Evolutionary conservation across 2,329 filamentous ascomycete species (phyloP).

Genomic region (Emmonsia crescens): DNA sequence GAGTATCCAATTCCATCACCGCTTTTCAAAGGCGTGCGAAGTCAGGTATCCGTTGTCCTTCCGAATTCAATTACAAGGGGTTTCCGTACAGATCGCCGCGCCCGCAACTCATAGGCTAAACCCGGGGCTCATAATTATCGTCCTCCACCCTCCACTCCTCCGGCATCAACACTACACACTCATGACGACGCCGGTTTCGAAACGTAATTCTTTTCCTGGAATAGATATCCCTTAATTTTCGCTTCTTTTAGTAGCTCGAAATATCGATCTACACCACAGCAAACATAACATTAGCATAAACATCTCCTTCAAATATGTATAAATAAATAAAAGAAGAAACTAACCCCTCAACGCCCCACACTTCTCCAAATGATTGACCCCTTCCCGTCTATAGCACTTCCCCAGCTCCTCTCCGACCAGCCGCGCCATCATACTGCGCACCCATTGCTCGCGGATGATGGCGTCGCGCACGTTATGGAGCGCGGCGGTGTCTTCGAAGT

Average conservation of each 20-base stretch:
- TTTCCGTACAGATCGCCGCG: not conserved
- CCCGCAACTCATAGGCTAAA: too few species aligned
- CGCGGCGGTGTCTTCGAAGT: constrained; percentile 54
- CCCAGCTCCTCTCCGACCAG: constrained; percentile 56
- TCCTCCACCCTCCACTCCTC: not conserved
- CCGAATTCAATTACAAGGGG: not conserved
- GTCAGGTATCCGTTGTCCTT: not conserved
- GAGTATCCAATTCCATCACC: not conserved
- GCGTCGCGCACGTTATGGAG: constrained; percentile 55
- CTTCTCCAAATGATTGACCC: constrained; percentile 58
- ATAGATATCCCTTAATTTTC: constrained; percentile 54
- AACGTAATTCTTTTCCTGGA: constrained; percentile 53
- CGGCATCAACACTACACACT: not conserved
- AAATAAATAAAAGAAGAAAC: constrained; percentile 15
- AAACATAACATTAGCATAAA: not conserved
- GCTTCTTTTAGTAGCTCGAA: constrained; percentile 52
- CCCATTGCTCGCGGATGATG: constrained; percentile 58
- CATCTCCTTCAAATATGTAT: not conserved
- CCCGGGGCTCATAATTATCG: not conserved
- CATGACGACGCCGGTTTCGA: constrained; percentile 19
- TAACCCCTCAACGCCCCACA: constrained; percentile 55
- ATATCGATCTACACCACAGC: constrained; percentile 44
- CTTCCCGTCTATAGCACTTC: constrained; percentile 55
- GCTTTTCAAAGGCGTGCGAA: not conserved
- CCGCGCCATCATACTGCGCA: constrained; percentile 57